Evolutionary conservation across 176 grass and related monocot genomes (phyloP).

Genomic region (Aegilops longissima): DNA sequence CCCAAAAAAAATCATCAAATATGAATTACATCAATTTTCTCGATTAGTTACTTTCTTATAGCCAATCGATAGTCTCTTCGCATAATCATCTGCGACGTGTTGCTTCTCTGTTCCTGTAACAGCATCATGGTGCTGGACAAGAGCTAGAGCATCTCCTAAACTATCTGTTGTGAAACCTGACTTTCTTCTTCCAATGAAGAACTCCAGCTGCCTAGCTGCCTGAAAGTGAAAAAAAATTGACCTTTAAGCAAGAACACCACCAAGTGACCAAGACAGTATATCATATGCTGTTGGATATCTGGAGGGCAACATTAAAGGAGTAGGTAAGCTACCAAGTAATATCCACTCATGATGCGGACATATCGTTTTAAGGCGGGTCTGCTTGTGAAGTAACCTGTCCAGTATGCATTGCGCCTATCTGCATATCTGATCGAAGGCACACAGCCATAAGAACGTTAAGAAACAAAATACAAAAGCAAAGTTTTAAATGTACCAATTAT

Average conservation of each 20-base stretch:
- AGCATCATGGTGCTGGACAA: slow-evolving; percentile 90
- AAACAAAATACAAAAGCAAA: neutral
- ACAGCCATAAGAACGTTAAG: slow-evolving; percentile 24
- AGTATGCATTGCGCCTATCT: slow-evolving; percentile 87
- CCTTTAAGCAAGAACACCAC: neutral
- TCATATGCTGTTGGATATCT: neutral
- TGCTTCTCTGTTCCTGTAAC: slow-evolving; percentile 98
- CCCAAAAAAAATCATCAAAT: slow-evolving; percentile 6
- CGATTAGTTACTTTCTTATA: slow-evolving; percentile 59
- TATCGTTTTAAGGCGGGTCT: slow-evolving; percentile 90
- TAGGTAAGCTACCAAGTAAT: slow-evolving; percentile 66
- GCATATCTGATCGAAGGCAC: slow-evolving; percentile 70
- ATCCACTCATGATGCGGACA: slow-evolving; percentile 80
- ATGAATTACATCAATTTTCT: slow-evolving; percentile 20
- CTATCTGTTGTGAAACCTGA: slow-evolving; percentile 57
- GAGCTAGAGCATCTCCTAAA: slow-evolving; percentile 79
- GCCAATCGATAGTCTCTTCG: slow-evolving; percentile 89
- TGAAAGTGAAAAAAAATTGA: slow-evolving; percentile 50
- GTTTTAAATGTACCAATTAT: neutral
- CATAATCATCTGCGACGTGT: slow-evolving; percentile 97
- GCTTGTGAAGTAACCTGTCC: slow-evolving; percentile 98
- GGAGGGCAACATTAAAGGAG: slow-evolving; percentile 1
- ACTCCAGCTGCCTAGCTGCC: slow-evolving; percentile 90
- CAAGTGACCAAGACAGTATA: neutral
- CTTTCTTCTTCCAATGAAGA: slow-evolving; percentile 57